Percentiles rank a stretch among this genome's conserved stretches.
phyloP scores from a whole-genome alignment of 202 grass and related monocot species.

The Elaeis oleifera region DNA sequence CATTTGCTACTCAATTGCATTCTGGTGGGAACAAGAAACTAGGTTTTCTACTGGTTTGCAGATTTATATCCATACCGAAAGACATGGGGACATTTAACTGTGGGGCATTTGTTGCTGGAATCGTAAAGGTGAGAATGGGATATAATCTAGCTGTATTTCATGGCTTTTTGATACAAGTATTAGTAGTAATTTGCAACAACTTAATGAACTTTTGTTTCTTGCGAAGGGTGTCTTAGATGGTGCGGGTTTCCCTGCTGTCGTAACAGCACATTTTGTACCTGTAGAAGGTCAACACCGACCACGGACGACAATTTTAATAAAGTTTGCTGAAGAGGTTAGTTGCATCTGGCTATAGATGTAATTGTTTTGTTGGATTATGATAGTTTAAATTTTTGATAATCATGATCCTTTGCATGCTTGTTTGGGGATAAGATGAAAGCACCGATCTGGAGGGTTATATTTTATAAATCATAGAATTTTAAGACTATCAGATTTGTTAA shows the following conservation, averaged over 20 bases:
- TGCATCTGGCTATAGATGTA: background rate
- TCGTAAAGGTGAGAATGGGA: conserved; percentile 56
- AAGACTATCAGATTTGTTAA: no score
- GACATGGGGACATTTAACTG: conserved; percentile 98
- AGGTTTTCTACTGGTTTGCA: conserved; percentile 27
- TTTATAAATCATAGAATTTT: no score
- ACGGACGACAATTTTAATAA: conserved; percentile 93
- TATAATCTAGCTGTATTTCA: conserved; percentile 6
- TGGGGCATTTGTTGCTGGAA: conserved; percentile 94
- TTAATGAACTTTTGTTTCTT: background rate
- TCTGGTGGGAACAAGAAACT: background rate
- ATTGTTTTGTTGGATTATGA: background rate
- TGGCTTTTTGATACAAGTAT: background rate
- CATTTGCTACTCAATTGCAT: background rate
- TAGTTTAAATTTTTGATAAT: background rate
- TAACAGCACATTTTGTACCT: conserved; percentile 87
- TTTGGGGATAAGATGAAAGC: background rate
- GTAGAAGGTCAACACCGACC: conserved; percentile 93
- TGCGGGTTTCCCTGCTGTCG: conserved; percentile 80
- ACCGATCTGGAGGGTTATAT: no score
- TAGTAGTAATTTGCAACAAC: background rate
- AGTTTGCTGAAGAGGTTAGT: conserved; percentile 86
- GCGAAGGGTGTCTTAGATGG: conserved; percentile 79
- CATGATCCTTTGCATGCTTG: background rate
- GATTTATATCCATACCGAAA: conserved; percentile 90